Conservation (phyloP, 148 eudicot species). For the Rheum nobile region DNA sequence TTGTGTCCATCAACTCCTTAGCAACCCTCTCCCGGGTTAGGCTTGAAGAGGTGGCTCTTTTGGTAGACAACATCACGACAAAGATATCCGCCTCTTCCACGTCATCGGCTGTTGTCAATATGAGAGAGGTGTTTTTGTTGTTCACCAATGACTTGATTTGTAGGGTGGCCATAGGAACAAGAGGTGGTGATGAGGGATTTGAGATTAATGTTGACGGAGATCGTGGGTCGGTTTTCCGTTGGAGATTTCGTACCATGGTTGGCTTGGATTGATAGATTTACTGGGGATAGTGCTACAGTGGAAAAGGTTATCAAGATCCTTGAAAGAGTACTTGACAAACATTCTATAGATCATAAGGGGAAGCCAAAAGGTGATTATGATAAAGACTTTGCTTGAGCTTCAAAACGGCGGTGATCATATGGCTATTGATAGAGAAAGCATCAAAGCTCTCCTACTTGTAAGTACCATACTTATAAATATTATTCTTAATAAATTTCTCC, state of each 20-base stretch:
- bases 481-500: no score
- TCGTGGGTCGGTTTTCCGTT: conserved; percentile 14
- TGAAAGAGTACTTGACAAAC: not conserved
- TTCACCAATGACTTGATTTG: not conserved
- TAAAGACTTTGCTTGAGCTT: no score
- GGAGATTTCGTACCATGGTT: conserved; percentile 40
- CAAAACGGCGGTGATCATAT: not conserved
- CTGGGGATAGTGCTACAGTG: conserved; percentile 22
- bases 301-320: conserved; percentile 9
- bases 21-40: not conserved
- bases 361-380: not conserved
- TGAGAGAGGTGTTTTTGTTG: not conserved
- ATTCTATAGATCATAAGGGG: not conserved
- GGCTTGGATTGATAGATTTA: conserved; percentile 22
- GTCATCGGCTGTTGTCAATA: not conserved
- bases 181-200: not conserved
- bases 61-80: not conserved
- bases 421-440: not conserved
- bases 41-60: not conserved
- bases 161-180: not conserved
- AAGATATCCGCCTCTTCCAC: not conserved
- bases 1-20: not conserved
- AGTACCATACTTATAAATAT: not conserved
- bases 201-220: not conserved
- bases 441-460: conserved; percentile 3